Base-by-base conservation (phyloP, 805 yeast species). In the Maudiozyma barnettii region DNA sequence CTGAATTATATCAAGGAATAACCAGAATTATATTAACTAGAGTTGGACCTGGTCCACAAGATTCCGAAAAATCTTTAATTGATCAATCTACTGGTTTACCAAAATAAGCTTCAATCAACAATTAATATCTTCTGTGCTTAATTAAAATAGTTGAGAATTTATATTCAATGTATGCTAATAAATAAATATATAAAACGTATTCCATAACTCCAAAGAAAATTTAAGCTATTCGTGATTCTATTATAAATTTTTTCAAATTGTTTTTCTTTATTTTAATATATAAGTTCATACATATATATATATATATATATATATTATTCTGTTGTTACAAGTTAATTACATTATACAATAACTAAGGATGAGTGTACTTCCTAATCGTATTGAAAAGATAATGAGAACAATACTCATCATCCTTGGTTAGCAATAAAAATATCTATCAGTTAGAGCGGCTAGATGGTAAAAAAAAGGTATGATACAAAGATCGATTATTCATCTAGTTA, bases 21-120 rank as follows among this genome's bases (percentile, higher is more conserved):
- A 78, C 91, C 42, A 81, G 83, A 59, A 78, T 93, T 37, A 93
- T 93, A 55, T 70, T 84, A 58, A 90, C 99, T 14, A 69, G 77
- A 55, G 90, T 88, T 46, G 99, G 98, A 31, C 78, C 78, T 21
- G 98, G 96, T 41, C 97, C 98, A 13, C 79, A 74, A 63, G 75
- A 71, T 47, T 74, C 82, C 20, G 55, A 67, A 3, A 78, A 77
- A 51, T 68, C 74, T 22, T 73, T 87, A 56, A 73, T 85, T 47
- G 75, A 80, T 58, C 73, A 68, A 23, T 52, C 61, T 23, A 69
- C 77, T 18, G 95, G 93, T 4, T 66, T 76, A 51, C 91, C 91
- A 56, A 78, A 75, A 54, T 44, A 41, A 31, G 7, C 2, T 16
- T 30, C 37, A 14, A 18, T 37, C 40, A 26, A 22, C 26, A 37